Base-by-base conservation (phyloP, 441 rosid species). In the Arabidopsis lyrata region DNA sequence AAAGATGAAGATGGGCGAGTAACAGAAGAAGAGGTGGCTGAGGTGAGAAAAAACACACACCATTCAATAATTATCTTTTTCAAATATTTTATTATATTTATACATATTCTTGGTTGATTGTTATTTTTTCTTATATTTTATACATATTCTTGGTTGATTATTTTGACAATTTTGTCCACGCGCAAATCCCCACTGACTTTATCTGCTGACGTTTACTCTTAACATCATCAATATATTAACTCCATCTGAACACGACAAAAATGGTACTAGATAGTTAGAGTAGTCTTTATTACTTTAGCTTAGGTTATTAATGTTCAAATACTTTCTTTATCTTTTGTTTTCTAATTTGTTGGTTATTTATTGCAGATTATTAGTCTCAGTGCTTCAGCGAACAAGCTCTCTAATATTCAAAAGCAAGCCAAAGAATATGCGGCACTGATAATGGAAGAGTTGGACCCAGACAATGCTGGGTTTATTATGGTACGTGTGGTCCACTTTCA, bases 391-490 rank as follows among this genome's bases (percentile, higher is more conserved):
- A 94, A 94, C 86, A 90, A 88, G 84, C 88, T 94, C 5, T 83
- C 90, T 32, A 92, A 64, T 72, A 83, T 94, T 71, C 92, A 90
- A 81, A 86, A 92, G 76, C 97, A 94, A 66, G 89, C 99, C 1
- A 60, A 85, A 58, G 96, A 92, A 66, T 94, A 92, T 76, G 92
- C 99, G 10, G 95, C 97, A 0, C 68, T 89, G 38, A 92, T 92
- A 70, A 92, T 94, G 97, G 99, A 94, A 83, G 99, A 94, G 73
- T 56, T 94, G 63, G 98, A 94, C 86, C 98, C 91, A 5, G 95
- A 91, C 13, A 84, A 87, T 58, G 73, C 54, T 73, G 99, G 97
- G 4, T 92, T 85, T 83, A 94, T 94, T 49, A 82, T 87, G 97
- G 99, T 92, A 87, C 31, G 55, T 69, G 18, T 66, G 70, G 63